Percentiles rank a stretch among this genome's conserved stretches.
phyloP scores from a whole-genome alignment of 768 basidiomycete species.

The Leccinum variicolor region DNA sequence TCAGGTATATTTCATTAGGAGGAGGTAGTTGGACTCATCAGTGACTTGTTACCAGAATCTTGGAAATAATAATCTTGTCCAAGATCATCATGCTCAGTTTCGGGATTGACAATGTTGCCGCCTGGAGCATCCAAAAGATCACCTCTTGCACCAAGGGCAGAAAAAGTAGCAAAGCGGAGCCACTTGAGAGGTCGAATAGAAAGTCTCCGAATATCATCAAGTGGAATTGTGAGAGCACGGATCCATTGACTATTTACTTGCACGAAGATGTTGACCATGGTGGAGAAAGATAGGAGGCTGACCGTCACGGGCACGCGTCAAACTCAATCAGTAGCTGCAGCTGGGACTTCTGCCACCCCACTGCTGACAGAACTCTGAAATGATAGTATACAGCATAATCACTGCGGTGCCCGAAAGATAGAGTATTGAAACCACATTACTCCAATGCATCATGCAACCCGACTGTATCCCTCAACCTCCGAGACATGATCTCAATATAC shows the following conservation, averaged over 20 bases:
- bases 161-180: not conserved
- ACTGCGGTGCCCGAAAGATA: too few relatives aligned
- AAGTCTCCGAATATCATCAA: not conserved
- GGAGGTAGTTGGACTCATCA: too few relatives aligned
- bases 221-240: not conserved
- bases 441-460: constrained; percentile 47
- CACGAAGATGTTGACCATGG: not conserved
- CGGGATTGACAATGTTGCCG: not conserved
- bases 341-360: too few relatives aligned
- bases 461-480: constrained; percentile 62
- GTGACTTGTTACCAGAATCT: too few relatives aligned
- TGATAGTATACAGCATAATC: too few relatives aligned
- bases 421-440: not conserved
- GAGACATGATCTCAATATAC: constrained; percentile 75
- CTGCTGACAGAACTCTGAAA: too few relatives aligned
- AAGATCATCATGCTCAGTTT: too few relatives aligned
- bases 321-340: too few relatives aligned
- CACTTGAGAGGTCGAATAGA: not conserved
- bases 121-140: not conserved
- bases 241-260: not conserved
- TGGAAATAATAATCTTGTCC: too few relatives aligned
- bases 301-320: too few relatives aligned
- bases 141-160: not conserved
- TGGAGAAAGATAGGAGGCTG: too few relatives aligned
- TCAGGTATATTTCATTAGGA: too few relatives aligned